Base-by-base conservation (phyloP, 2,329 filamentous ascomycete genomes). In the Colletotrichum simmondsii region DNA sequence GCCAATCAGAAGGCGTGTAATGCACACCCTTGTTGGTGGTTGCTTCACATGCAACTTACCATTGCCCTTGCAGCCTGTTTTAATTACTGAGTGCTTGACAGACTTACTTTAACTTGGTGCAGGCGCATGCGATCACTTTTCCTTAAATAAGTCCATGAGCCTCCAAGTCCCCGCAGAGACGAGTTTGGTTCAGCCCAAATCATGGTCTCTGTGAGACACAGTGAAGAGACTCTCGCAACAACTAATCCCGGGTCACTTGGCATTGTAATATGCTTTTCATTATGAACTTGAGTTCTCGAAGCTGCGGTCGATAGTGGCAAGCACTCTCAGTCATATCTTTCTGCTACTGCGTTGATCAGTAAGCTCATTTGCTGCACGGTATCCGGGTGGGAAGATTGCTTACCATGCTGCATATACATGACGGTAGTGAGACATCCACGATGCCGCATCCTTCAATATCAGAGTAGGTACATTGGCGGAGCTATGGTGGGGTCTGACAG, bases 1-100 rank as follows among this genome's bases (percentile, higher is more conserved):
- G 49, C 71, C 71, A 73, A 73, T 73, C 49, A 73, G 42, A 61
- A 28, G 10, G 22, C 56, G 30, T 8, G 8, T 35, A 19, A 28
- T 37, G 52, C 57, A 35, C 26, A 37, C 58, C 69, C 69, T 49
- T 63, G 58, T 32, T 24, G 37, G 42, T n/a, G 32, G 24, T 4
- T 42, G 16, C 62, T 65, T 42, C 16, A 65, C 62, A 56, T 56
- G 30, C 49, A 26, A 46, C 28, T 53, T 12, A 54, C 5, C 22
- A 35, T 11, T 11, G 46, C 24, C 14, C 24, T 12, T 19, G 4
- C 19, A 10, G 19, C 19, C 6, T 49, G 6, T n/a, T 19, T 7
- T 19, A n/a, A n/a, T 49, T n/a, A 19, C 42, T 49, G 6, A n/a
- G 7, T 49, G 16, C 19, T 49, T n/a, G 16, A 6, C 42, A 49